Evolutionary conservation across 1,284 basidiomycete genomes (phyloP), one percentile per base, ranked within the genome.

Genomic region (Coniferiporia sulphurascens): DNA sequence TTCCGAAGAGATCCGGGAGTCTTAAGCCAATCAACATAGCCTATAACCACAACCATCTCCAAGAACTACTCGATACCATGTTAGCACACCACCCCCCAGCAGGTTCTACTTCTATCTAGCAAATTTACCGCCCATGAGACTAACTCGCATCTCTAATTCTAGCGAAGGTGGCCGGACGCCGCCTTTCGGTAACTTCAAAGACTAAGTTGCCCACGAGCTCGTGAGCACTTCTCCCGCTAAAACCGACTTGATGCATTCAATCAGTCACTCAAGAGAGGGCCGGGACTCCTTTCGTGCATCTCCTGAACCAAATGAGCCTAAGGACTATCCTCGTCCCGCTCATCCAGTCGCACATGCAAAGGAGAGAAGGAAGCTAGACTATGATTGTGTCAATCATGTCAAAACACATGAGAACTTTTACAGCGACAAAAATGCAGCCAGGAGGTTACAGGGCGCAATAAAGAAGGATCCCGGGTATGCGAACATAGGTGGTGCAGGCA

Each of bases 81-180:
- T 44, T 60, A n/a, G 51, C 34, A 17, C 52, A 55, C 19, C 54
- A 60, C 43, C 53, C 54, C 48, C 55, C 54, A 32, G 59, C 59
- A 44, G 54, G 59, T 60, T 15, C 4, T 27, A 27, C 5, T 27
- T 27, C 32, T 56, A 41, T 56, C 27, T n/a, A 4, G 48, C 2
- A 10, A 15, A 44, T 49, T 35, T 46, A 32, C 21, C 12, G 38
- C 12, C 17, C 10, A 43, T 43, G n/a, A 13, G 41, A n/a, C 36
- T 35, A 52, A 58, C 45, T 41, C 22, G 43, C 22, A 22, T 17
- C n/a, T 61, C 51, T 35, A 19, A 71, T 72, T 48, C 21, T 19
- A 87, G 85, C 85, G 65, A 85, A 82, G 73, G 85, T 87, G 21
- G 85, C 79, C 50, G 84, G 85, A 32, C 78, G 85, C 36, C 80